phyloP scores from a whole-genome alignment of 352 stramenopile genomes.

The Chrysophaeum taylorii region DNA sequence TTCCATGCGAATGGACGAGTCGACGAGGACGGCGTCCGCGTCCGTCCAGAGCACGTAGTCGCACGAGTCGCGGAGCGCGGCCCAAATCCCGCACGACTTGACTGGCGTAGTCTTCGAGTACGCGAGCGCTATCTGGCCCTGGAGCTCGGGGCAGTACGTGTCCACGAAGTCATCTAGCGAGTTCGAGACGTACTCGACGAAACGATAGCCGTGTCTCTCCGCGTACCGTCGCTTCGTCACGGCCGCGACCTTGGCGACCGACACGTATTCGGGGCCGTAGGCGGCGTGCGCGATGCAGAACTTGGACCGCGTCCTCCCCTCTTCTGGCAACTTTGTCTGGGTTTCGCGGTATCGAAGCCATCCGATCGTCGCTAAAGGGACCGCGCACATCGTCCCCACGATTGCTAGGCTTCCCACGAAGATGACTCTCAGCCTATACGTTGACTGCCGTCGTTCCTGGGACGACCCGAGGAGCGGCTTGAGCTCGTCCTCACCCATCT shows the following conservation, averaged over 20 bases:
- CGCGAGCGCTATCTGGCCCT: not conserved
- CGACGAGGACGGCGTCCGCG: not conserved
- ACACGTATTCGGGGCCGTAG: not conserved
- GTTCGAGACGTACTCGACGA: not conserved
- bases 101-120: not conserved
- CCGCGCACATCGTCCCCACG: too few relatives aligned
- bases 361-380: too few relatives aligned
- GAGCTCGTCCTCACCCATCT: too few relatives aligned
- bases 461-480: too few relatives aligned
- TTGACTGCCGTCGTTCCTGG: too few relatives aligned
- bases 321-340: too few relatives aligned
- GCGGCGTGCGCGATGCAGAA: slow-evolving; percentile 5
- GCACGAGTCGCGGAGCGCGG: not conserved
- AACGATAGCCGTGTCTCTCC: not conserved
- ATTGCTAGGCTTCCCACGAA: too few relatives aligned
- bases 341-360: too few relatives aligned
- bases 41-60: slow-evolving; percentile 9
- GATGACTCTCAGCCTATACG: too few relatives aligned
- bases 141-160: not conserved
- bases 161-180: not conserved
- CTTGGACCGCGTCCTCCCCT: too few relatives aligned
- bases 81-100: not conserved
- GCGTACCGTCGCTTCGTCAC: not conserved
- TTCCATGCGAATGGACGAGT: not conserved
- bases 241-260: not conserved